phyloP scores from a whole-genome alignment of 2,329 filamentous ascomycete species.

The Cordyceps javanica region DNA sequence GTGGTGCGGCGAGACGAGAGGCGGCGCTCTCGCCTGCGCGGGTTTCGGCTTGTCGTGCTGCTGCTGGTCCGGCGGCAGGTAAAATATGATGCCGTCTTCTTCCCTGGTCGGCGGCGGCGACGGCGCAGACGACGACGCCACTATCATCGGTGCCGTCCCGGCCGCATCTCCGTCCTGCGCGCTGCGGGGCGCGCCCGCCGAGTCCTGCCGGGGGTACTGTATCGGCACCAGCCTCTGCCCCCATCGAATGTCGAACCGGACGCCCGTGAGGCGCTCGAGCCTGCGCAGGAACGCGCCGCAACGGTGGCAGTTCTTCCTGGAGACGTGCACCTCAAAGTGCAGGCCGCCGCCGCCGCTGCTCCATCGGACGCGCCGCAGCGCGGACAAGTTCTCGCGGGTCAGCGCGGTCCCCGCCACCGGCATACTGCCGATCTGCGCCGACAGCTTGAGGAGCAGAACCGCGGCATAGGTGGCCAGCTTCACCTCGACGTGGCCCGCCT shows the following conservation, averaged over 20 bases:
- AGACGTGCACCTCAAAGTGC: conserved; percentile 29
- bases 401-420: conserved; percentile 17
- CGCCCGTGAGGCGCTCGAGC: conserved; percentile 23
- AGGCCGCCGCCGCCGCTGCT: conserved; percentile 20
- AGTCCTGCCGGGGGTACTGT: not conserved
- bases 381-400: conserved; percentile 15
- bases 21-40: not conserved
- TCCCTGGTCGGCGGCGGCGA: not conserved
- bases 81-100: not conserved
- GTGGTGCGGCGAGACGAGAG: not conserved
- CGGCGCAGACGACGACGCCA: no score
- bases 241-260: conserved; percentile 23
- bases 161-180: no score
- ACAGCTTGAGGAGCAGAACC: conserved; percentile 20
- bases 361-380: conserved; percentile 20
- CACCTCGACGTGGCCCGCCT: conserved; percentile 33
- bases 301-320: conserved; percentile 25
- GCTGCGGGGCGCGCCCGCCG: no score
- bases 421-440: conserved; percentile 13
- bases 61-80: not conserved
- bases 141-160: no score
- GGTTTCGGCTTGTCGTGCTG: not conserved
- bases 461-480: conserved; percentile 32
- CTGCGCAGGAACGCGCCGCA: conserved; percentile 23
- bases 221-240: conserved; percentile 19